phyloP scores from a whole-genome alignment of 306 rosid species.

The Ammopiptanthus mongolicus region DNA sequence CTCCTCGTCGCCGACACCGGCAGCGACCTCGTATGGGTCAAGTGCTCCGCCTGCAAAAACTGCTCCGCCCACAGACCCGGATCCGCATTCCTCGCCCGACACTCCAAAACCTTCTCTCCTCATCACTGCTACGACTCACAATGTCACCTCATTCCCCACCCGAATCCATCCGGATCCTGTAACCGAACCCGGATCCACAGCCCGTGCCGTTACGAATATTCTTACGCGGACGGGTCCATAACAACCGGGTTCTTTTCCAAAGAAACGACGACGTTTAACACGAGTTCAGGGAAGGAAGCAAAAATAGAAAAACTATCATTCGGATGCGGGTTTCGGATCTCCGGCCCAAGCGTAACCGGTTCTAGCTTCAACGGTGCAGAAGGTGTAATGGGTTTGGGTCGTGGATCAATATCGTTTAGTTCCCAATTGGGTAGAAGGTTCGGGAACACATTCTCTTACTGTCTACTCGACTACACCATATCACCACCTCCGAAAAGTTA shows the following conservation, averaged over 20 bases:
- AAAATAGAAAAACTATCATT: slow-evolving; percentile 15
- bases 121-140: slow-evolving; percentile 55
- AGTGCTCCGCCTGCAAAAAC: slow-evolving; percentile 59
- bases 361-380: slow-evolving; percentile 56
- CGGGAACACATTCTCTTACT: slow-evolving; percentile 68
- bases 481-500: slow-evolving; percentile 73
- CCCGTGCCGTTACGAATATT: slow-evolving; percentile 54
- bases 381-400: slow-evolving; percentile 77
- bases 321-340: slow-evolving; percentile 60
- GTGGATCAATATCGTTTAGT: slow-evolving; percentile 62
- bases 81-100: slow-evolving; percentile 59
- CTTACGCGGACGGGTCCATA: slow-evolving; percentile 63
- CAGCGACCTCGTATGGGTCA: slow-evolving; percentile 73
- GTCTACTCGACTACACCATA: slow-evolving; percentile 64
- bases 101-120: slow-evolving; percentile 52
- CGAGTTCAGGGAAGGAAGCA: slow-evolving; percentile 27
- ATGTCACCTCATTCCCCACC: slow-evolving; percentile 50
- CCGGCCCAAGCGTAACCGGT: slow-evolving; percentile 64
- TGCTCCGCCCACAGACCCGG: slow-evolving; percentile 36
- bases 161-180: slow-evolving; percentile 25
- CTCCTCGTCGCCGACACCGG: slow-evolving; percentile 74
- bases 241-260: slow-evolving; percentile 60
- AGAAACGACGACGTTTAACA: slow-evolving; percentile 49
- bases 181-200: slow-evolving; percentile 49
- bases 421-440: slow-evolving; percentile 59